phyloP scores from a whole-genome alignment of 768 basidiomycete species.

The Paxillus ammoniavirescens region DNA sequence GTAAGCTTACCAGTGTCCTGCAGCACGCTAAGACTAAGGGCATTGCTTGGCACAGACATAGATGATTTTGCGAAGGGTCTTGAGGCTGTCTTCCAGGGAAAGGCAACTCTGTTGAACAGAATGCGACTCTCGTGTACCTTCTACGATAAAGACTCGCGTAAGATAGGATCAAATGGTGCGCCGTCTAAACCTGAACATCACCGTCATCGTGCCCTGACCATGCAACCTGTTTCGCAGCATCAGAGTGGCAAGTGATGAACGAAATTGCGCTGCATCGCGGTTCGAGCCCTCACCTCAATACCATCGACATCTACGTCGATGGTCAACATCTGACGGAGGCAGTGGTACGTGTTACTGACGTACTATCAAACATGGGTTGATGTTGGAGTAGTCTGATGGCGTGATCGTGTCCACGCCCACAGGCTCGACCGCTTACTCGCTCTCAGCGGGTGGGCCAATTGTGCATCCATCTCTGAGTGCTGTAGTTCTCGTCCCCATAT shows the following conservation, averaged over 20 bases:
- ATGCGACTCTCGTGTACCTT: constrained; percentile 89
- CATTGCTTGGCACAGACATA: constrained; percentile 57
- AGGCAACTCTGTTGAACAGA: constrained; percentile 78
- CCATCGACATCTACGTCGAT: constrained; percentile 92
- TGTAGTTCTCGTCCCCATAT: constrained; percentile 92
- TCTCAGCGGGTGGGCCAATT: constrained; percentile 94
- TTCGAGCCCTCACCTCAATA: constrained; percentile 86
- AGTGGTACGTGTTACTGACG: constrained; percentile 58
- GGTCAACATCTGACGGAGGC: constrained; percentile 95
- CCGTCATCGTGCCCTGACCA: background rate
- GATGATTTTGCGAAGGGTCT: constrained; percentile 82
- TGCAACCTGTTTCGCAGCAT: background rate
- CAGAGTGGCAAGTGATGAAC: constrained; percentile 97
- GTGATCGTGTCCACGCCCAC: constrained; percentile 94
- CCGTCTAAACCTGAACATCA: background rate
- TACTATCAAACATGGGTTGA: constrained; percentile 12
- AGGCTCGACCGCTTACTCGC: constrained; percentile 93
- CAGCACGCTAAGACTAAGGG: background rate
- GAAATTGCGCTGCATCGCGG: constrained; percentile 93
- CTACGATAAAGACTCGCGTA: constrained; percentile 56
- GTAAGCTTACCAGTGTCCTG: constrained; percentile 44
- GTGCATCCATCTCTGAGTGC: constrained; percentile 91
- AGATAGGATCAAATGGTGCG: constrained; percentile 60
- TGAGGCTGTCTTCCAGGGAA: constrained; percentile 74
- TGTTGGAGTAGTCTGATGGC: constrained; percentile 72